Evolutionary conservation across 208 protist genomes (phyloP), one percentile per base, ranked within the genome.

Genomic region (Trypanosoma rangeli): DNA sequence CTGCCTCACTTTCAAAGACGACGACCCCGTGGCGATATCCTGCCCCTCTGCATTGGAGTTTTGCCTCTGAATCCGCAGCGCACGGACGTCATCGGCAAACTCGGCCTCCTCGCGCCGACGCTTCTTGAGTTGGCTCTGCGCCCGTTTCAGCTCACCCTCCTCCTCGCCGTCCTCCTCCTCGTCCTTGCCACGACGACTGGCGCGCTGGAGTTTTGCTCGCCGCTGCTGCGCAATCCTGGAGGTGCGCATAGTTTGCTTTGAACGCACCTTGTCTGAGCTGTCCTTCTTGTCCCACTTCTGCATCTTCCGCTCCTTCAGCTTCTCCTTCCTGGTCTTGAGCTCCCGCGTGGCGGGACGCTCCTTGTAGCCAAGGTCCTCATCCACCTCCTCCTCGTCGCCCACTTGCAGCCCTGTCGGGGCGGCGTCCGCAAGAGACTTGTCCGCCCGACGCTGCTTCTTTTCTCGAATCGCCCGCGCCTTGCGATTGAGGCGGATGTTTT

Each of bases 201-300:
- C 46, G 3, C 73, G 64, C 33, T 33, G 65, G 1, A 48, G 31
- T 31, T 63, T 44, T 8, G 81, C 84, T 52, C 91, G 84, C 67
- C 73, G 72, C 28, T 79, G 76, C 78, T 84, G 85, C 39, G 73
- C 85, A 42, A 92, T 85, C 24, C 80, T 82, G 1, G 86, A 93
- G 22, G 82, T 78, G 18, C 91, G 86, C 82, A 94, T 89, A 10
- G 79, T 87, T 71, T 96, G 91, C 74, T 93, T 94, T 68, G 84
- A 92, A 48, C 87, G 85, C 62, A 96, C 85, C 84, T 96, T 96
- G 54, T 96, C 91, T 12, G 83, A 57, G 62, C 71, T 92, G 68
- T 92, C 88, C 76, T 96, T 96, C 83, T 93, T 92, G 67, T 96
- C 91, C 91, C 91, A 96, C 79, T 83, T 83, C 49, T 76, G 78